A percentile compares a stretch with the other conserved stretches of the same genome.
Evolutionary conservation across 2,329 filamentous ascomycete species (phyloP).

Genomic region (Pseudocercospora cruenta): DNA sequence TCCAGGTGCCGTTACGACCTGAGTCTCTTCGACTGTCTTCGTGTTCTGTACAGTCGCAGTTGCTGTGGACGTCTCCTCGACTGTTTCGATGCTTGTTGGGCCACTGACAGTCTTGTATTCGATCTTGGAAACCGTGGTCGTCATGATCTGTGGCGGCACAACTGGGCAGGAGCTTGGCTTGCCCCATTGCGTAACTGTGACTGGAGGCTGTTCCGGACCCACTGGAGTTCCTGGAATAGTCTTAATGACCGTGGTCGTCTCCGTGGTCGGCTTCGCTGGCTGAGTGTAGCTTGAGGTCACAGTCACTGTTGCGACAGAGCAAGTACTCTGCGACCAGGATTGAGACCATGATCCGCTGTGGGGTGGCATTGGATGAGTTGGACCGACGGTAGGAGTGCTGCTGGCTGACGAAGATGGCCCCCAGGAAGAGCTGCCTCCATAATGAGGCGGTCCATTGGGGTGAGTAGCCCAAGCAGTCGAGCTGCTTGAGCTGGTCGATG

Average conservation of each 20-base stretch:
- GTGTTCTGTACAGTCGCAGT: conserved; percentile 13
- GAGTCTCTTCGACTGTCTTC: conserved; percentile 1
- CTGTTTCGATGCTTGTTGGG: conserved; percentile 11
- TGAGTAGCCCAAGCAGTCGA: neutral
- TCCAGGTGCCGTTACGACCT: conserved; percentile 5
- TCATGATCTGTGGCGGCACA: neutral
- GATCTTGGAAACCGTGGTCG: neutral
- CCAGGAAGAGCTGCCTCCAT: neutral
- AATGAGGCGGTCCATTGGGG: neutral
- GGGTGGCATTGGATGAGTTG: neutral
- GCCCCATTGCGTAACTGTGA: conserved; percentile 5
- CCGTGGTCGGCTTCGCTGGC: neutral
- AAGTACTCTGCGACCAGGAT: conserved; percentile 1
- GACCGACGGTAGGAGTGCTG: neutral
- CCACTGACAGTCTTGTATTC: conserved; percentile 7
- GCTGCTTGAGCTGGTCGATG: neutral
- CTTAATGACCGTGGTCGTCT: neutral
- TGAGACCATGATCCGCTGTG: neutral
- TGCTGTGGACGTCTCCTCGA: conserved; percentile 8
- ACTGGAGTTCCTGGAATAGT: neutral
- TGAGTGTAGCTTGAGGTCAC: conserved; percentile 1
- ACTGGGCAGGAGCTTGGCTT: conserved; percentile 2
- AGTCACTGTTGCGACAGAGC: neutral
- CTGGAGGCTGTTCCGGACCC: neutral
- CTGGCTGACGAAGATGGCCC: neutral